Percentiles rank a stretch among this genome's conserved stretches.
These are phyloP conservation scores for Achaetomiella virescens DNA, from an alignment of 495 filamentous ascomycete genomes.

Conservation along the genomic window DNA sequence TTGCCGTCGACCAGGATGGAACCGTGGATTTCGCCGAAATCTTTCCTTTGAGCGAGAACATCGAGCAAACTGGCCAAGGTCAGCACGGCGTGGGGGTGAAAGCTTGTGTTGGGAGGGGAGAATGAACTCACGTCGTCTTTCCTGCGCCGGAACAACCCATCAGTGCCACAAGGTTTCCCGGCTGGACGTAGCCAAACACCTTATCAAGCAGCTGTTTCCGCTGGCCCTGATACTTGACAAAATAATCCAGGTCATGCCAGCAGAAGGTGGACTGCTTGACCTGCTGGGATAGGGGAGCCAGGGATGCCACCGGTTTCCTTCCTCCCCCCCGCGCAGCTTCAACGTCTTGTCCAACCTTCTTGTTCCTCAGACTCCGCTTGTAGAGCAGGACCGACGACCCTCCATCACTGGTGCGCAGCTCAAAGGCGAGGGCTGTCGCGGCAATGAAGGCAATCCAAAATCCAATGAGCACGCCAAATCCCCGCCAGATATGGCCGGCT, in stretches of 20 bases:
- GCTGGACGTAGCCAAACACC: conserved; percentile 72
- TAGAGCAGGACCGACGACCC: conserved; percentile 1
- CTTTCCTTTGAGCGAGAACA: conserved; percentile 52
- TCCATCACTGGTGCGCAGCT: background rate
- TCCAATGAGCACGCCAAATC: conserved; percentile 65
- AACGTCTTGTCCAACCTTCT: conserved; percentile 35
- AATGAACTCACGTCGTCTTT: conserved; percentile 41
- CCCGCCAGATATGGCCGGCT: conserved; percentile 64
- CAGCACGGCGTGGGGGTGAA: background rate
- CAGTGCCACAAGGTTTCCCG: conserved; percentile 67
- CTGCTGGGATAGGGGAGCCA: background rate
- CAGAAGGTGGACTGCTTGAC: conserved; percentile 41
- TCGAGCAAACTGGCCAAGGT: too few species aligned
- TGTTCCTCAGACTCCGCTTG: conserved; percentile 11
- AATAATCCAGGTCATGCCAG: conserved; percentile 55
- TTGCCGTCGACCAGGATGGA: conserved; percentile 68
- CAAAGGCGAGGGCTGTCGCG: background rate
- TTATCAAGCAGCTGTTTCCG: conserved; percentile 55
- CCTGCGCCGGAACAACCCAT: conserved; percentile 81
- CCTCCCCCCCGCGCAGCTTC: background rate
- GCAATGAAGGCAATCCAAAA: conserved; percentile 54
- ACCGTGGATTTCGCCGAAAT: conserved; percentile 38
- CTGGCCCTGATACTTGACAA: conserved; percentile 56
- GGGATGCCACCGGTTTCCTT: background rate
- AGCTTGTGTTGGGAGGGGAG: background rate